Base-by-base conservation (phyloP, 1,284 basidiomycete genomes). In the Limonomyces culmigenus region DNA sequence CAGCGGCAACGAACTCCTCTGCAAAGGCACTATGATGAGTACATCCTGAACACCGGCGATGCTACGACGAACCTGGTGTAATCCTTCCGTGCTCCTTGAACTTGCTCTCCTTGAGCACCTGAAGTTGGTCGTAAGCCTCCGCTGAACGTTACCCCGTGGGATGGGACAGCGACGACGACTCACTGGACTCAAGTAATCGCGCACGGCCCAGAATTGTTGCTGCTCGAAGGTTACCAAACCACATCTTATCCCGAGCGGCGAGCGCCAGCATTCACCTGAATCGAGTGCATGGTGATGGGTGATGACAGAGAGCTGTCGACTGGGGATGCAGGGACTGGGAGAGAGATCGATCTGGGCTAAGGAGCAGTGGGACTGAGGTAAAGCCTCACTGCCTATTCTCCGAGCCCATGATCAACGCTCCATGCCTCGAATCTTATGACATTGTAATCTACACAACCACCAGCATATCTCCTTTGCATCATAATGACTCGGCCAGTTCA, bases 61-160 rank as follows among this genome's bases (percentile, higher is more conserved):
- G 47, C 42, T 42, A 17, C 15, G n/a, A 54, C 74, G 35, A 43
- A 93, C 89, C 91, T 43, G 91, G 92, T 13, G 86, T 96, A 50
- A 95, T 93, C 38, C 92, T 68, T 10, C 93, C 93, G 52, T 96
- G 88, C 57, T 98, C 93, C 57, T 95, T 97, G 68, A 98, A 98
- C 56, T 97, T 97, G 62, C 85, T 91, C 62, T 98, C 93, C 51
- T 83, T 84, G 47, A 98, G 70, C 20, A 97, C 92, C 88, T 91
- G 50, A 19, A 41, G 43, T 41, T 42, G 42, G 25, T 15, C 38
- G 39, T 41, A 27, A 31, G 39, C 27, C 39, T 33, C 32, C 37
- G 37, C 31, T 29, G 29, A 29, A 27, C 15, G 15, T 35, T n/a
- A n/a, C n/a, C n/a, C 34, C 33, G 32, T 21, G 20, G 38, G 19